These are phyloP conservation scores for Sphaerulina populicola DNA, from an alignment of 2,329 filamentous ascomycete species.

Conservation along the genomic window DNA sequence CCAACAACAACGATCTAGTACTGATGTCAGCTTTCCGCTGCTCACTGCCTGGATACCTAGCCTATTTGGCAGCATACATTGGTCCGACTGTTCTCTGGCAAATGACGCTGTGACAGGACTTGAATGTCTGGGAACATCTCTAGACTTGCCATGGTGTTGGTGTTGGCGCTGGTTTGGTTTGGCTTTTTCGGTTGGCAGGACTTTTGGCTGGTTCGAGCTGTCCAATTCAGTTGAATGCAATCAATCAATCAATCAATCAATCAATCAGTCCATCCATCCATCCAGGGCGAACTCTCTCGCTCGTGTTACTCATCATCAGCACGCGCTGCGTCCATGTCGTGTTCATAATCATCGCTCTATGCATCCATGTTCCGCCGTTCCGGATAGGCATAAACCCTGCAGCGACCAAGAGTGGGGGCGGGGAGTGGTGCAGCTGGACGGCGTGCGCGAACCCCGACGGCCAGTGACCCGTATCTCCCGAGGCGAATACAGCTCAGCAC, in stretches of 20 bases:
- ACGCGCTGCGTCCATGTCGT: not conserved
- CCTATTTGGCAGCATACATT: not conserved
- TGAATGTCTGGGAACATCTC: not conserved
- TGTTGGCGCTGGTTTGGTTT: not conserved
- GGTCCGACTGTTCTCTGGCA: not conserved
- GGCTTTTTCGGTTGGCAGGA: not conserved
- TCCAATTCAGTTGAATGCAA: not conserved
- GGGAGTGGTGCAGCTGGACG: not conserved
- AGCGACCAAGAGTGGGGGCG: not conserved
- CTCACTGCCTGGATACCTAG: not conserved
- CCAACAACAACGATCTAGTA: conserved; percentile 45
- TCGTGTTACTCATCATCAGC: not conserved
- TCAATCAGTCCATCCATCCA: no score
- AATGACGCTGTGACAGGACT: not conserved
- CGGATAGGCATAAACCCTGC: not conserved
- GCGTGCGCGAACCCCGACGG: not conserved
- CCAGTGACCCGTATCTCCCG: not conserved
- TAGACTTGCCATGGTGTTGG: not conserved
- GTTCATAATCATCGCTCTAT: not conserved
- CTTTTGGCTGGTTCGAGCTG: not conserved
- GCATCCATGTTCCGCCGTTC: not conserved
- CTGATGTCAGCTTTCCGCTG: not conserved
- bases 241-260: no score
- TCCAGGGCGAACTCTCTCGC: not conserved
- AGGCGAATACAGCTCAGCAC: not conserved